Conservation (phyloP, 768 basidiomycete genomes). For the Paxillus ammoniavirescens region DNA sequence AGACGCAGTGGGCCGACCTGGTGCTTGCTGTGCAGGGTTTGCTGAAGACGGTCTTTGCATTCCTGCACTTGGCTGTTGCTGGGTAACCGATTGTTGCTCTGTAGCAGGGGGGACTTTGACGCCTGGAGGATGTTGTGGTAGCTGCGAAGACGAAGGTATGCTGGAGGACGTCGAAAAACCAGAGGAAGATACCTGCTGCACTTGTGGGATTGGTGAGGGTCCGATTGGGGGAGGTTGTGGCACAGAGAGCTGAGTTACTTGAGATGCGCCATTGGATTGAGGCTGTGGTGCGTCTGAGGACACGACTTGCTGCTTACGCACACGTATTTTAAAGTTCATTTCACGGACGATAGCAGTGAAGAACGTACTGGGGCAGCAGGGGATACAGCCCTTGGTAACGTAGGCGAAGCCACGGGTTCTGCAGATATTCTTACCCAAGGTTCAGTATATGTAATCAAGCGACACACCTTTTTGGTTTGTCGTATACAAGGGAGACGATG, state of each 20-base stretch:
- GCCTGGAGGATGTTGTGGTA: conserved; percentile 66
- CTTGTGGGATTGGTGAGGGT: conserved; percentile 50
- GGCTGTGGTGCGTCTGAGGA: conserved; percentile 39
- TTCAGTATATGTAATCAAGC: conserved; percentile 13
- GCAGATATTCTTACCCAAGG: conserved; percentile 20
- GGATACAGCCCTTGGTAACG: conserved; percentile 40
- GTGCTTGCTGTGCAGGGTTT: conserved; percentile 42
- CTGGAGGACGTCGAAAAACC: conserved; percentile 10
- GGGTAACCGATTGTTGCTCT: conserved; percentile 38
- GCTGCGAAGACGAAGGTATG: conserved; percentile 26
- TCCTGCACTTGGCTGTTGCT: conserved; percentile 36
- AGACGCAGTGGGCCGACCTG: conserved; percentile 40
- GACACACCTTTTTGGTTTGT: conserved; percentile 48
- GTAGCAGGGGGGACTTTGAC: conserved; percentile 50
- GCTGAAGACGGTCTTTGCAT: conserved; percentile 55
- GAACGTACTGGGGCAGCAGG: conserved; percentile 43
- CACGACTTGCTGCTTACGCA: conserved; percentile 35
- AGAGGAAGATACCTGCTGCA: conserved; percentile 38
- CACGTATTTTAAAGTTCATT: conserved; percentile 15
- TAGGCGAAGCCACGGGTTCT: conserved; percentile 49
- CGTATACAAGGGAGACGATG: conserved; percentile 56
- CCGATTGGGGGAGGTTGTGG: conserved; percentile 35
- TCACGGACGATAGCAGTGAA: conserved; percentile 1
- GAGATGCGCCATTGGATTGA: conserved; percentile 34
- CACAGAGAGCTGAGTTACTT: conserved; percentile 21